These are phyloP conservation scores for Lactarius sanguifluus DNA, from an alignment of 768 basidiomycete genomes.

Conservation along the genomic window DNA sequence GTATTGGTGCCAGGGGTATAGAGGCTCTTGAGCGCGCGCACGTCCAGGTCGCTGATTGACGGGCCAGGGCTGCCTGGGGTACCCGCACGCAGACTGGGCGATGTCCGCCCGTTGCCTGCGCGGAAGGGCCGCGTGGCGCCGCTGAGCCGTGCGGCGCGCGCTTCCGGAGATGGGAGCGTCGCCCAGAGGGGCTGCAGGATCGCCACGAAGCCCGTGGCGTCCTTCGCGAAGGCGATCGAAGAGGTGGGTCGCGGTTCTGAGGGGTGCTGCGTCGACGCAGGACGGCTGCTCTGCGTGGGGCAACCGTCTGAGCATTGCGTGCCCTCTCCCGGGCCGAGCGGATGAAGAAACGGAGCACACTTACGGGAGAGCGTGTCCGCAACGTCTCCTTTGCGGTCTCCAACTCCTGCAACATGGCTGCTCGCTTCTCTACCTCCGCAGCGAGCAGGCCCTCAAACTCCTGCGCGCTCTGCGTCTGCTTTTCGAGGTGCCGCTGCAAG, in stretches of 20 bases:
- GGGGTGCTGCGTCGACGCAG: neutral
- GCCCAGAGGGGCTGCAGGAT: slow-evolving; percentile 75
- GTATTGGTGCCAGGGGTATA: slow-evolving; percentile 48
- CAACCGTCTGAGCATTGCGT: slow-evolving; percentile 14
- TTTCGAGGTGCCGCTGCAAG: slow-evolving; percentile 35
- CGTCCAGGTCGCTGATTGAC: slow-evolving; percentile 82
- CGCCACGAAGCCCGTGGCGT: slow-evolving; percentile 56
- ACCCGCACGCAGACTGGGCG: slow-evolving; percentile 33
- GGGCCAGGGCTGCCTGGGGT: slow-evolving; percentile 40
- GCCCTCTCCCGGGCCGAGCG: too few relatives aligned
- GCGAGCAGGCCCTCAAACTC: slow-evolving; percentile 40
- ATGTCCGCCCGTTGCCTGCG: slow-evolving; percentile 38
- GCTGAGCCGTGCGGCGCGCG: slow-evolving; percentile 64
- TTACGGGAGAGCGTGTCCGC: slow-evolving; percentile 33
- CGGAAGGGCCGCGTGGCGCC: slow-evolving; percentile 47
- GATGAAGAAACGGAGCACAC: too few relatives aligned
- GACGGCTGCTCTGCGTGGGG: slow-evolving; percentile 19
- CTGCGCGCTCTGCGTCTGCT: slow-evolving; percentile 40
- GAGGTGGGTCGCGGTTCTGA: slow-evolving; percentile 20
- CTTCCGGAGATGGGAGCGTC: slow-evolving; percentile 80
- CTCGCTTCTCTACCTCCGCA: slow-evolving; percentile 35
- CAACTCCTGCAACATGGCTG: slow-evolving; percentile 30
- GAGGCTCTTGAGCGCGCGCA: slow-evolving; percentile 79
- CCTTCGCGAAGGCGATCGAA: slow-evolving; percentile 39
- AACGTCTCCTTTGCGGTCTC: slow-evolving; percentile 30